These are phyloP conservation scores for Pestalotiopsis sp. DNA, from an alignment of 2,329 filamentous ascomycete genomes.

Conservation along the genomic window DNA sequence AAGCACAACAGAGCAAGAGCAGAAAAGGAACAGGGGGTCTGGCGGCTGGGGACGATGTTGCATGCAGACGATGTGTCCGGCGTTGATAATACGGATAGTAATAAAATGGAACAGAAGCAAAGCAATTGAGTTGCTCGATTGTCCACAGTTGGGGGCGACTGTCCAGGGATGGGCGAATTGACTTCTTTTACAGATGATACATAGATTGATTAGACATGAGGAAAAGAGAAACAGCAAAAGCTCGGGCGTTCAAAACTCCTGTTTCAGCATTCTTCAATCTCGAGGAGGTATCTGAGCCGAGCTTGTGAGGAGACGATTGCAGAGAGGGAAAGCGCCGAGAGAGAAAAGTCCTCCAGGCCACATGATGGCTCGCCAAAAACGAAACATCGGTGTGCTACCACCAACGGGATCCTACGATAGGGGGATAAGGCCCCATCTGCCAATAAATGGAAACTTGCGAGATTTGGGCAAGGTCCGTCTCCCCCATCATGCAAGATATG, in stretches of 20 bases:
- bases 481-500: slow-evolving; percentile 4
- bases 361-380: not conserved
- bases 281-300: not conserved
- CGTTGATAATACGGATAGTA: not conserved
- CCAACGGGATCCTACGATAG: not conserved
- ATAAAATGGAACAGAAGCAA: not conserved
- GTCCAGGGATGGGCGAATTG: not conserved
- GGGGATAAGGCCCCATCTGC: not conserved
- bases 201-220: not conserved
- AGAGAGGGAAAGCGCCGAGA: not conserved
- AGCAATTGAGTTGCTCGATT: not conserved
- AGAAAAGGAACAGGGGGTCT: too few relatives aligned
- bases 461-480: slow-evolving; percentile 8
- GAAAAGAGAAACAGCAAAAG: not conserved
- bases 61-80: not conserved
- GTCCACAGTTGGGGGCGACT: not conserved
- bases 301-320: not conserved
- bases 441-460: slow-evolving; percentile 1
- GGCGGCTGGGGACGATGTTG: not conserved
- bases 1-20: not conserved
- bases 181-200: not conserved
- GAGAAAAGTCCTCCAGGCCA: not conserved
- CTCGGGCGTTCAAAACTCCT: not conserved
- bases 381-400: slow-evolving; percentile 8
- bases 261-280: slow-evolving; percentile 4